Evolutionary conservation across 2,329 filamentous ascomycete genomes (phyloP), one percentile per base, ranked within the genome.

Genomic region (Beauveria varroae): DNA sequence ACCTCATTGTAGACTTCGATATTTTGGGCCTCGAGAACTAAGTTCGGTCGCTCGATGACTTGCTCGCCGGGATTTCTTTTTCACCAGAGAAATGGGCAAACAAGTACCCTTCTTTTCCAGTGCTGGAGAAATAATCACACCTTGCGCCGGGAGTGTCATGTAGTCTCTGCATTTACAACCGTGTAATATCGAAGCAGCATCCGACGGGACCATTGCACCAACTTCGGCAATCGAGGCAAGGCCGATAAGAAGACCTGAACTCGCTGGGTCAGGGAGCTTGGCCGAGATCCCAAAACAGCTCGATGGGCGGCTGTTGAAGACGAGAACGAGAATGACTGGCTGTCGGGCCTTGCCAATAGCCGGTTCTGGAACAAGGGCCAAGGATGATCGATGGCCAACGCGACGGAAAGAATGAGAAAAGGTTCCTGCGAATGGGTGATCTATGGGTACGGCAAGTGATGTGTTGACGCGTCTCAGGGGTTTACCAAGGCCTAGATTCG

Each of bases 11-110:
- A 24, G 93, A 93, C 7, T 97, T 91, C 73, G 93, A 98, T 73
- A 76, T 97, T 12, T 92, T 96, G 4, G 93, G 91, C 0, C 89
- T 93, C 72, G 93, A 97, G 77, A 90, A 96, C 69, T 72, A 81
- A 1, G 93, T 92, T 1, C 83, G 90, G 16, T 81, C 91, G 0
- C 82, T 97, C 30, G 80, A 83, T 28, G 89, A 95, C 66, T 76
- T 96, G 5, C 81, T 93, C 0, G 91, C 93, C 0, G 85, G 96
- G 68, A 77, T 98, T 96, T 97, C 78, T 96, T 96, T 78, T 95
- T 98, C 77, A 92, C 97, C 72, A 92, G 93, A 97, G 74, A 91
- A 41, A 83, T 96, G 0, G 91, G 90, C 22, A 76, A 79, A 88
- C 80, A 96, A 96, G 71, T 93, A 98, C 74, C 93, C 93, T 91